phyloP scores from a whole-genome alignment of 140 eudicot species.

The Stevia rebaudiana region DNA sequence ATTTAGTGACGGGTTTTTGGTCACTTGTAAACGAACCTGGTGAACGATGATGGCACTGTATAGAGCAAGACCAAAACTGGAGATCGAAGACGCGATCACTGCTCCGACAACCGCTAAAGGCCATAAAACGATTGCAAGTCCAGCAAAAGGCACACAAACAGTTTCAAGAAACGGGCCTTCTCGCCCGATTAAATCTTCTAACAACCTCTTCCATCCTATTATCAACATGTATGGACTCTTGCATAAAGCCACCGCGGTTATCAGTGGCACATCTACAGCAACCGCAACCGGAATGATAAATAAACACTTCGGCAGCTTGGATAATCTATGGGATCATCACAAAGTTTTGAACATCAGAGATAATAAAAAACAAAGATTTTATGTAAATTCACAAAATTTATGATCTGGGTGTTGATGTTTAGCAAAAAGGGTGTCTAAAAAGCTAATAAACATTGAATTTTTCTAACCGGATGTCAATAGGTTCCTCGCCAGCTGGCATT shows the following conservation, averaged over 20 bases:
- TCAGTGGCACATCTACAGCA: conserved; percentile 52
- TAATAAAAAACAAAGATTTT: neutral
- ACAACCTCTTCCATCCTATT: conserved; percentile 88
- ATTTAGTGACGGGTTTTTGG: neutral
- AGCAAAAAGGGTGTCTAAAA: neutral
- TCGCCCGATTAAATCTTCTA: conserved; percentile 81
- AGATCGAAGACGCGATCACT: conserved; percentile 51
- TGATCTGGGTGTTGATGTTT: neutral
- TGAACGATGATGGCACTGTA: conserved; percentile 73
- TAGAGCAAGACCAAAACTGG: conserved; percentile 73
- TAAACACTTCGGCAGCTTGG: conserved; percentile 58
- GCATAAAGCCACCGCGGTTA: conserved; percentile 67
- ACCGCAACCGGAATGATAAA: conserved; percentile 52
- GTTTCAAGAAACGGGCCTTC: conserved; percentile 96
- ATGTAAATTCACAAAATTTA: neutral
- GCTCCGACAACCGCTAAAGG: conserved; percentile 78
- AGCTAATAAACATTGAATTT: neutral
- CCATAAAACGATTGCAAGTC: conserved; percentile 78
- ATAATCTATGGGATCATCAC: conserved; percentile 34
- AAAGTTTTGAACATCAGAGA: neutral
- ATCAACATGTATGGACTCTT: conserved; percentile 88
- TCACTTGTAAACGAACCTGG: conserved; percentile 39
- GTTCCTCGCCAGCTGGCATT: conserved; percentile 47
- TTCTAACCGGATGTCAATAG: conserved; percentile 62
- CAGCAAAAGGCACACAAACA: conserved; percentile 92